Evolutionary conservation across 2,329 filamentous ascomycete genomes (phyloP).

Genomic region (Curvularia spicifera): DNA sequence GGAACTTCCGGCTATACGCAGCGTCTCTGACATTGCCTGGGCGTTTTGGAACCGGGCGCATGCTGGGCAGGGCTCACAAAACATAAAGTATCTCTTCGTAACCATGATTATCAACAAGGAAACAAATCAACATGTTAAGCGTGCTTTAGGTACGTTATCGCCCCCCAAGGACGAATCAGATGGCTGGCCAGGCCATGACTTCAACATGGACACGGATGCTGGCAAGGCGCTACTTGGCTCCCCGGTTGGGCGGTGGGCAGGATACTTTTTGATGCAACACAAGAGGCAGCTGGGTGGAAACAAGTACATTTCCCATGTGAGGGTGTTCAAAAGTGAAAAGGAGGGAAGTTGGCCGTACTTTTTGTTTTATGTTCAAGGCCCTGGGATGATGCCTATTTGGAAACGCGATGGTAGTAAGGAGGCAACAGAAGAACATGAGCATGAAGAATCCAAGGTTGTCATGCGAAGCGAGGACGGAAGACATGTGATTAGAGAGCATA

Average conservation of each 20-base stretch:
- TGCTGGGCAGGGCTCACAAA: conserved; percentile 5
- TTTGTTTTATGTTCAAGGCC: conserved; percentile 16
- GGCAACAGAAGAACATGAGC: neutral
- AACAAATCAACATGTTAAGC: conserved; percentile 21
- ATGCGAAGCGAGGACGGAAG: conserved; percentile 5
- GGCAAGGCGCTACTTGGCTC: conserved; percentile 26
- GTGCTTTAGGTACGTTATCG: conserved; percentile 10
- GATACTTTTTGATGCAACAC: conserved; percentile 25
- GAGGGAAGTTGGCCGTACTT: conserved; percentile 20
- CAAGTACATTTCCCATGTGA: conserved; percentile 19
- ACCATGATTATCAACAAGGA: conserved; percentile 22
- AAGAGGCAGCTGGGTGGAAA: conserved; percentile 21
- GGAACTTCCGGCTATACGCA: conserved; percentile 26
- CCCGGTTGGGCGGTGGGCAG: conserved; percentile 23
- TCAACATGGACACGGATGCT: conserved; percentile 23
- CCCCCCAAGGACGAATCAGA: conserved; percentile 11
- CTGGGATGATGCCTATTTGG: neutral
- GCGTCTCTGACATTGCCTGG: conserved; percentile 30
- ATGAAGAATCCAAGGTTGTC: neutral
- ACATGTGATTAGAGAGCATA: conserved; percentile 12
- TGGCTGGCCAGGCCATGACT: conserved; percentile 28
- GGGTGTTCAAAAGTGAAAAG: conserved; percentile 21
- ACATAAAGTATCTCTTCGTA: conserved; percentile 29
- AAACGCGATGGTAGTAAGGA: too few relatives aligned
- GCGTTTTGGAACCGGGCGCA: conserved; percentile 26